Evolutionary conservation across 2,329 filamentous ascomycete species (phyloP), one percentile per base, ranked within the genome.

Genomic region (Fusarium chaquense): DNA sequence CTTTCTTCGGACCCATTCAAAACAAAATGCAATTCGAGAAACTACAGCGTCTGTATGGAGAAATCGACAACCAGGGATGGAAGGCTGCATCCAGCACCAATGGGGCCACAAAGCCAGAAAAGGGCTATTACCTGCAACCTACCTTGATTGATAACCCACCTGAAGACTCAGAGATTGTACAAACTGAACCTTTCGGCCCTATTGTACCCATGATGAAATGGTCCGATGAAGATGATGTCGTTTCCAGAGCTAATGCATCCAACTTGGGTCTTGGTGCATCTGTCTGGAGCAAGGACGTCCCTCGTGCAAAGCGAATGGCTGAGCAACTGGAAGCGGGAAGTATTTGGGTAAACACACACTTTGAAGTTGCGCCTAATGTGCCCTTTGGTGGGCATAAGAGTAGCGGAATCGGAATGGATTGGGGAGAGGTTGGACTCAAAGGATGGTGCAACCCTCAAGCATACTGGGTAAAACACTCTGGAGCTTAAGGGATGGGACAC

Each of bases 141-240:
- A 85, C 86, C n/a, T 86, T 91, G 58, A 82, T 90, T 58, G 84
- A 89, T 58, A 87, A 88, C 71, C 88, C 88, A 2, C 84, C 86
- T 0, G 86, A 89, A 36, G 78, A 84, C 53, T 86, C 86, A 0
- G 80, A 82, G 1, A 84, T 91, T 33, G 86, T 89, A 1, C 77
- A 80, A 3, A 87, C 87, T 68, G 86, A 89, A 73, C 84, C 83
- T 0, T 80, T 80, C 41, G 85, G 49, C 2, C 90, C 90, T 0
- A 87, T 92, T 33, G 82, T 91, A 2, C 89, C 90, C 0, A 78
- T 91, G 10, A 73, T 91, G 58, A 84, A 83, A 22, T 92, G 89
- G 88, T 80, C 80, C 0, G 82, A 85, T 30, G 89, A 92, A 64
- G 84, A 84, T 7, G 88, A 90, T 20, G 86, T 89, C 0, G 78